Base-by-base conservation (phyloP, 257 asterid genomes). In the Osmanthus fragrans region DNA sequence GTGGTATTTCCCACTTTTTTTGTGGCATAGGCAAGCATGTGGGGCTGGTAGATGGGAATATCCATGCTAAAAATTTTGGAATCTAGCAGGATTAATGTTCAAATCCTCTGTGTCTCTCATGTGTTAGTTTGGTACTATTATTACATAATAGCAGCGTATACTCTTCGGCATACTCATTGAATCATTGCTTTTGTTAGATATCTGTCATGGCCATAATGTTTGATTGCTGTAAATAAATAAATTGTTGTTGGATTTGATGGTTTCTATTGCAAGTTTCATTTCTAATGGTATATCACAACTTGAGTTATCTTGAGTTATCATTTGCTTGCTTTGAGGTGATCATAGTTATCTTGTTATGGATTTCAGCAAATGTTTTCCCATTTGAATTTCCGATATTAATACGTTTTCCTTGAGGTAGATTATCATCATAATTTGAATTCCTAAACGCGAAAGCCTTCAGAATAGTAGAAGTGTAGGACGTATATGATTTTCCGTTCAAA, bases 1-100 rank as follows among this genome's bases (percentile, higher is more conserved):
- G 47, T 5, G 58, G 23, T 18, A 77, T 23, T 40, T 40, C 71
- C 73, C 75, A 49, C 16, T 60, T 71, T 27, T 12, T 54, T 42
- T 39, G 72, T 75, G 32, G 71, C 19, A 27, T 76, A 2, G 47
- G 65, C 73, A 15, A 66, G 49, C 58, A 30, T 76, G 40, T 27
- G 11, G 18, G 39, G 42, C 60, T 70, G 21, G 45, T 34, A 56
- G 21, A 51, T 54, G 25, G 49, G 19, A 60, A 19, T 78, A 49
- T 51, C 64, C 45, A 21, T 51, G 23, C 32, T 15, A 15, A 47
- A 47, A 47, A 47, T 4, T 47, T 15, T 15, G 56, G 56, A 47
- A 47, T 16, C n/a, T 15, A 4, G 2, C 56, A 47, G 56, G 7
- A 47, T 15, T 47, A 4, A 45, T 45, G n/a, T 47, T 15, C 56